Conservation (phyloP, 2,329 filamentous ascomycete species). For the Fusarium pseudocircinatum region DNA sequence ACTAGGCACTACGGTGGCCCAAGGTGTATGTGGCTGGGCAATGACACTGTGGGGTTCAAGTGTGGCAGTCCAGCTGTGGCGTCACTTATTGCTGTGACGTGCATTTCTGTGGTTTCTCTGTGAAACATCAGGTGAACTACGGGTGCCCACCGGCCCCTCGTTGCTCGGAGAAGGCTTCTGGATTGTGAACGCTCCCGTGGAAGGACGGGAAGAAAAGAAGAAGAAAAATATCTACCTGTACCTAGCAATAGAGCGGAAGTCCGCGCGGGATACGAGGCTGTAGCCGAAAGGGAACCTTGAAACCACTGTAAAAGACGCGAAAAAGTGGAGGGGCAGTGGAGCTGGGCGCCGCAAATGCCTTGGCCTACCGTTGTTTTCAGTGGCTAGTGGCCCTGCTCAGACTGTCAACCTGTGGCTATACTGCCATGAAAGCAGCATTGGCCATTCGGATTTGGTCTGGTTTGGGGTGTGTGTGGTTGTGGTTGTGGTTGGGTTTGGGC, state of each 20-base stretch:
- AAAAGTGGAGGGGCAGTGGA: constrained; percentile 41
- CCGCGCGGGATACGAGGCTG: constrained; percentile 46
- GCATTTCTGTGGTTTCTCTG: not conserved
- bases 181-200: not conserved
- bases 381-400: constrained; percentile 34
- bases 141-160: constrained; percentile 32
- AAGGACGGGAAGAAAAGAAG: not conserved
- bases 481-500: constrained; percentile 17
- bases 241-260: constrained; percentile 32
- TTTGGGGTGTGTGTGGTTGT: not conserved
- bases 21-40: not conserved
- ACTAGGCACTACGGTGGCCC: not conserved
- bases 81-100: constrained; percentile 17
- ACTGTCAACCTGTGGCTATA: constrained; percentile 34
- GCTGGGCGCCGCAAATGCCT: constrained; percentile 24
- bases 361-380: constrained; percentile 22
- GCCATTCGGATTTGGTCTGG: constrained; percentile 33
- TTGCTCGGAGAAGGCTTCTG: constrained; percentile 23
- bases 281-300: constrained; percentile 34
- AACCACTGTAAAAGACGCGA: constrained; percentile 38
- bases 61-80: constrained; percentile 14
- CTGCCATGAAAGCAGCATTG: constrained; percentile 32
- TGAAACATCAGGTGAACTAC: constrained; percentile 3
- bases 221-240: not conserved
- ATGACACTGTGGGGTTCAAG: not conserved